These are phyloP conservation scores for Scleroderma bovista DNA, from an alignment of 768 basidiomycete species.

Conservation along the genomic window DNA sequence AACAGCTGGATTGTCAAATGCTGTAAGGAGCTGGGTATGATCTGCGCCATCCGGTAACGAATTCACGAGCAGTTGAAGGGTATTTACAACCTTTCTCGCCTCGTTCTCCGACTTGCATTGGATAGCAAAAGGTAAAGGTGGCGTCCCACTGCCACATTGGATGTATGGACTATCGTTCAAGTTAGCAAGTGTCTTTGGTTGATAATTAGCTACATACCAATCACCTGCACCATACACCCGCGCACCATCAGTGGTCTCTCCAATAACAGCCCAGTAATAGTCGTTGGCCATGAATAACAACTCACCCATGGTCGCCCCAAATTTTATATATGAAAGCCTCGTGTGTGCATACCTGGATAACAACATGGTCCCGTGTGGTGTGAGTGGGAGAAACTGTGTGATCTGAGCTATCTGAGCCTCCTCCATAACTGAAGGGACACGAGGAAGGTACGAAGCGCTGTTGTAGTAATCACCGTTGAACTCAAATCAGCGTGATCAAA, in stretches of 20 bases:
- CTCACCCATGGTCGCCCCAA: not conserved
- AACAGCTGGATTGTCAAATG: not conserved
- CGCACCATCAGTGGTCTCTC: not conserved
- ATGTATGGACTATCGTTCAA: not conserved
- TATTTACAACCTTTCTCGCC: not conserved
- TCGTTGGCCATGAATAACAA: not conserved
- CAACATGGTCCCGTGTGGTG: too few relatives aligned
- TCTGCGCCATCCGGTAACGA: not conserved
- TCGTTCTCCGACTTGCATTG: not conserved
- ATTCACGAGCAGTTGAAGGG: not conserved
- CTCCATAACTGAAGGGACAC: too few relatives aligned
- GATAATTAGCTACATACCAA: not conserved
- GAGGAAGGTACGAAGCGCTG: too few relatives aligned
- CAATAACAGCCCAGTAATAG: not conserved
- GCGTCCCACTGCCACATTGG: not conserved
- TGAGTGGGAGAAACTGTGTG: too few relatives aligned
- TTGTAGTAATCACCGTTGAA: too few relatives aligned
- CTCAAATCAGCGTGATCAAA: too few relatives aligned
- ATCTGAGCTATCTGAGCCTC: too few relatives aligned
- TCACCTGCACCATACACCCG: not conserved
- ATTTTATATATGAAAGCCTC: not conserved
- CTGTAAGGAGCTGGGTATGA: not conserved
- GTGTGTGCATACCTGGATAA: too few relatives aligned
- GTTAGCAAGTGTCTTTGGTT: not conserved
- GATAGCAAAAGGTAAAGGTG: not conserved